Evolutionary conservation across 306 rosid species (phyloP), one percentile per base, ranked within the genome.

Genomic region (Geum urbanum): DNA sequence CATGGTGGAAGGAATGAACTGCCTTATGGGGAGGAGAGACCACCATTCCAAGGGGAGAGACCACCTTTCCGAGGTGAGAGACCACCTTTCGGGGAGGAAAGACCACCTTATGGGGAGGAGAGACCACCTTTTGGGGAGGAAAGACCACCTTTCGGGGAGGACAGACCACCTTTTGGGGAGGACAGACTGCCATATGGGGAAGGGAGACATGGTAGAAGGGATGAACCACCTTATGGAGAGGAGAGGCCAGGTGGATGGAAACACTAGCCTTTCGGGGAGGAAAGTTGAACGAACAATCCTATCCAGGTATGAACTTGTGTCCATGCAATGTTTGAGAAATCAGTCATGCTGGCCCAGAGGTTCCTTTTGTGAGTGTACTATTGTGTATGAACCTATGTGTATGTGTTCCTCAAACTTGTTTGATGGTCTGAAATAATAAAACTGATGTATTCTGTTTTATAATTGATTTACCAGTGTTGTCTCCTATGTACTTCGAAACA

Each of bases 211-310:
- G 52, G 73, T 10, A 46, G 35, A 67, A 54, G 4, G 1, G 72
- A 68, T 37, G 47, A 53, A 39, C 54, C 72, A 14, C 54, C 72
- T 20, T 22, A 20, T 3, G 15, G 35, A 24, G 39, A 22, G 58
- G 58, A 19, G 12, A 24, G 60, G 10, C 60, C 60, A 4, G 58
- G 92, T 32, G 96, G 96, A 51, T 85, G 92, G 92, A 87, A 82
- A 62, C 76, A 87, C 53, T 90, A 91, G 9, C 6, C 70, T 8
- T 72, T 61, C 61, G 41, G 50, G 19, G 73, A 18, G 65, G 46
- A 35, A 0, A 59, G 65, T 24, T 27, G 40, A 9, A 12, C 6
- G 40, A 55, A 5, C n/a, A 11, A 24, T 27, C 13, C 63, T 57
- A 27, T 15, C 43, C 63, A 6, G 43, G 19, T 13, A 27, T 57